These are phyloP conservation scores for Nannizziopsis arthrosporioides DNA, from an alignment of 2,329 filamentous ascomycete species.

Conservation along the genomic window DNA sequence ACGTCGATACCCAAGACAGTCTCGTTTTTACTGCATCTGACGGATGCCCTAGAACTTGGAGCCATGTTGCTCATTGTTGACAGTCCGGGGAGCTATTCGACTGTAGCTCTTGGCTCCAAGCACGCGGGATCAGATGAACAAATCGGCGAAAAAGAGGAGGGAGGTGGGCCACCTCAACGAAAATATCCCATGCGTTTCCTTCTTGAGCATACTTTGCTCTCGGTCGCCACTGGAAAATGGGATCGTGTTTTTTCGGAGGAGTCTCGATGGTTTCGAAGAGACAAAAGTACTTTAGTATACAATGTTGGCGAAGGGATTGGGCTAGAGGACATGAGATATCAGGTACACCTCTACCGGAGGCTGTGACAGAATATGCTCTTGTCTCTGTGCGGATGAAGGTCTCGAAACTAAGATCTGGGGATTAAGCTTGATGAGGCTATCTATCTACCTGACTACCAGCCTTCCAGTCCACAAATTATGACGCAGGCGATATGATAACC, in stretches of 20 bases:
- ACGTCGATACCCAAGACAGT: slow-evolving; percentile 64
- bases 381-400: background rate
- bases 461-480: too few species aligned
- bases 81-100: slow-evolving; percentile 86
- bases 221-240: slow-evolving; percentile 47
- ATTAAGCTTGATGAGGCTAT: too few species aligned
- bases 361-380: background rate
- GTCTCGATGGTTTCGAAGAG: slow-evolving; percentile 72
- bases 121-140: background rate
- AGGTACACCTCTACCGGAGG: slow-evolving; percentile 67
- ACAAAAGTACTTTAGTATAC: slow-evolving; percentile 52
- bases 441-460: too few species aligned
- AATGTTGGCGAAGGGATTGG: slow-evolving; percentile 77
- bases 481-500: too few species aligned
- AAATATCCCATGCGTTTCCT: slow-evolving; percentile 92
- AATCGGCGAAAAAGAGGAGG: background rate
- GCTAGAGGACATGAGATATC: slow-evolving; percentile 90
- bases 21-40: slow-evolving; percentile 58
- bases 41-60: slow-evolving; percentile 44
- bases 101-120: slow-evolving; percentile 51
- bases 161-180: slow-evolving; percentile 25
- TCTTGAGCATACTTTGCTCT: slow-evolving; percentile 65
- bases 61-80: slow-evolving; percentile 76
- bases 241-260: slow-evolving; percentile 63
- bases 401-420: too few species aligned